A percentile compares a stretch with the other conserved stretches of the same genome.
These are phyloP conservation scores for Scytalidium sp. DNA, from an alignment of 2,329 filamentous ascomycete genomes.

Conservation along the genomic window DNA sequence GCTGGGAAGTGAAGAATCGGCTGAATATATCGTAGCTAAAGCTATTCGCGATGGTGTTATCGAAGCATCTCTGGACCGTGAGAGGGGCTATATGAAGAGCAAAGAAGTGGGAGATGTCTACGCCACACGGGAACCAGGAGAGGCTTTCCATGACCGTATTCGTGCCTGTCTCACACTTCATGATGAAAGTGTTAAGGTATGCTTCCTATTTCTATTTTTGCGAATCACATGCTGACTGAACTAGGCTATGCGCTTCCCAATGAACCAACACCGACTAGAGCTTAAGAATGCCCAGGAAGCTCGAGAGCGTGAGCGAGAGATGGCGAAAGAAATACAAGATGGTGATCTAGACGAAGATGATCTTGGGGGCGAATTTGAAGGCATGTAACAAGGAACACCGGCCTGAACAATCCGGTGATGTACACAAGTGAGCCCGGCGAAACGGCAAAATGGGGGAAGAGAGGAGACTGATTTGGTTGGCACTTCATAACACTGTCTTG, in stretches of 20 bases:
- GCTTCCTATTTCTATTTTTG: slow-evolving; percentile 17
- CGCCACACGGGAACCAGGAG: slow-evolving; percentile 89
- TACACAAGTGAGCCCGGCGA: slow-evolving; percentile 15
- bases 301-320: slow-evolving; percentile 90
- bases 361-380: slow-evolving; percentile 92
- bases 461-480: slow-evolving; percentile 19
- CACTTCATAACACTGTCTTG: slow-evolving; percentile 27
- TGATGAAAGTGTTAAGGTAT: slow-evolving; percentile 96
- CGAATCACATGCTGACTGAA: neutral
- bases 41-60: slow-evolving; percentile 97
- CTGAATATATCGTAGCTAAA: slow-evolving; percentile 98
- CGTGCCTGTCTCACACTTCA: slow-evolving; percentile 86
- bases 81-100: slow-evolving; percentile 97
- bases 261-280: slow-evolving; percentile 97
- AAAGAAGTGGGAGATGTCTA: slow-evolving; percentile 96
- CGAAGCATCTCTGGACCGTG: slow-evolving; percentile 89
- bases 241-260: slow-evolving; percentile 96
- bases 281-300: slow-evolving; percentile 98
- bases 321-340: slow-evolving; percentile 98
- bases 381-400: slow-evolving; percentile 61
- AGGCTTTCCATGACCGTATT: slow-evolving; percentile 97
- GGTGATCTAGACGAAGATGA: slow-evolving; percentile 97
- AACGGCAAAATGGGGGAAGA: neutral
- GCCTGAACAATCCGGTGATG: slow-evolving; percentile 6
- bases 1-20: slow-evolving; percentile 92